These are phyloP conservation scores for Pleurozium schreberi DNA, from an alignment of 225 moss, liverwort and hornwort genomes.

Conservation along the genomic window DNA sequence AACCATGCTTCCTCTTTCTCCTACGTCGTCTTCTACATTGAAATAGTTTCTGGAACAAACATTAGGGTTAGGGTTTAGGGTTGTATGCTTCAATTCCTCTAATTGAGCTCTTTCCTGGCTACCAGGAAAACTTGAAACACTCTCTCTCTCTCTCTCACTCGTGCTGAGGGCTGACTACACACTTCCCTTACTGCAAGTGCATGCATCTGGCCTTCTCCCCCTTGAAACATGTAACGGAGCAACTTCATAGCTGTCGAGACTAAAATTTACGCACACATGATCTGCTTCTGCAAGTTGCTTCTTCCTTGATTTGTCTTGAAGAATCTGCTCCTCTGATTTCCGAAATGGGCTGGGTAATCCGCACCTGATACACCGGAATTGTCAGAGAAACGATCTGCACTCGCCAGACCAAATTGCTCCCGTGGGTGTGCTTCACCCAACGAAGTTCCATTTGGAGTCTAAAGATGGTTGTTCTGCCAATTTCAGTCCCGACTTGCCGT, in stretches of 20 bases:
- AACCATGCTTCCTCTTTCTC: background rate
- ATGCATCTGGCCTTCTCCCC: background rate
- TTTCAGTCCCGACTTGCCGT: slow-evolving; percentile 4
- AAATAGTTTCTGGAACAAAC: background rate
- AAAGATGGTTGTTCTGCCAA: slow-evolving; percentile 23
- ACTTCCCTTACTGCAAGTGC: background rate
- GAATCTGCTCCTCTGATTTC: background rate
- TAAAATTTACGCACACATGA: background rate
- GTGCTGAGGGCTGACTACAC: background rate
- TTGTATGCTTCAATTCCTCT: no score
- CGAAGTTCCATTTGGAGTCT: slow-evolving; percentile 63
- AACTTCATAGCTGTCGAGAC: background rate
- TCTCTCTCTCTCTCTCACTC: background rate
- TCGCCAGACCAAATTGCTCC: slow-evolving; percentile 84
- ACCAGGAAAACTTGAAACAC: background rate
- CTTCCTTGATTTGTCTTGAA: background rate
- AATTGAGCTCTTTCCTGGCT: background rate
- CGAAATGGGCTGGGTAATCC: background rate
- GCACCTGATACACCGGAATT: background rate
- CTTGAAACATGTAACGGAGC: background rate
- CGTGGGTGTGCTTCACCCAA: slow-evolving; percentile 87
- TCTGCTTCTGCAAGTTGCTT: background rate
- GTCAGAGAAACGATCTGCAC: slow-evolving; percentile 16
- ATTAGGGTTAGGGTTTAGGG: background rate
- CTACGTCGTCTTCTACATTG: background rate